Evolutionary conservation across 163 green algal genomes (phyloP).

Genomic region (Scenedesmus sp.): DNA sequence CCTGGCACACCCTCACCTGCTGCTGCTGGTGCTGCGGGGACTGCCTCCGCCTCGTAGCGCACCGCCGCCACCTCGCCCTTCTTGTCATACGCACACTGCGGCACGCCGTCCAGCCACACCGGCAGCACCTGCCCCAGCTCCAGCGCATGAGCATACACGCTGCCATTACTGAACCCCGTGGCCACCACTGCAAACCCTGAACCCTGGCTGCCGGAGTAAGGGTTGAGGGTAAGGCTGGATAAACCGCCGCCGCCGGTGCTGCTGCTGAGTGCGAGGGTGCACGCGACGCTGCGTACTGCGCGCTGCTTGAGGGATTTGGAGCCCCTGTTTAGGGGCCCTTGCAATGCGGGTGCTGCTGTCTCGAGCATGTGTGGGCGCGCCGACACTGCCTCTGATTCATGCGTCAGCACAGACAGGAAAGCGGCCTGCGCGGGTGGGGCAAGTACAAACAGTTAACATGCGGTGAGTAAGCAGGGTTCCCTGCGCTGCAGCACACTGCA

Average conservation of each 20-base stretch:
- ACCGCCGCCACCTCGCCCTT: constrained; percentile 31
- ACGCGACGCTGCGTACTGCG: constrained; percentile 10
- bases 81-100: constrained; percentile 42
- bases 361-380: constrained; percentile 49
- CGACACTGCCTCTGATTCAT: constrained; percentile 22
- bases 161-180: constrained; percentile 38
- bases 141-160: constrained; percentile 51
- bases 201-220: background rate
- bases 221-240: background rate
- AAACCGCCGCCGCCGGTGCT: background rate
- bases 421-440: constrained; percentile 26
- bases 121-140: constrained; percentile 25
- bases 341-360: constrained; percentile 46
- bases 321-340: constrained; percentile 57
- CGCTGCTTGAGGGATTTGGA: constrained; percentile 19
- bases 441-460: background rate
- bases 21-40: background rate
- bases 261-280: constrained; percentile 9
- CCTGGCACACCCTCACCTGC: background rate
- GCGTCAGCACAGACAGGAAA: constrained; percentile 18
- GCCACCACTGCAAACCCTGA: constrained; percentile 4
- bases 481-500: too few relatives aligned
- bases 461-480: too few relatives aligned
- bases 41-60: constrained; percentile 23
- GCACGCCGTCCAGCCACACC: constrained; percentile 25